Base-by-base conservation (phyloP, 371 early-diverging fungal genomes). In the Thermomucor indicae-seudaticae region DNA sequence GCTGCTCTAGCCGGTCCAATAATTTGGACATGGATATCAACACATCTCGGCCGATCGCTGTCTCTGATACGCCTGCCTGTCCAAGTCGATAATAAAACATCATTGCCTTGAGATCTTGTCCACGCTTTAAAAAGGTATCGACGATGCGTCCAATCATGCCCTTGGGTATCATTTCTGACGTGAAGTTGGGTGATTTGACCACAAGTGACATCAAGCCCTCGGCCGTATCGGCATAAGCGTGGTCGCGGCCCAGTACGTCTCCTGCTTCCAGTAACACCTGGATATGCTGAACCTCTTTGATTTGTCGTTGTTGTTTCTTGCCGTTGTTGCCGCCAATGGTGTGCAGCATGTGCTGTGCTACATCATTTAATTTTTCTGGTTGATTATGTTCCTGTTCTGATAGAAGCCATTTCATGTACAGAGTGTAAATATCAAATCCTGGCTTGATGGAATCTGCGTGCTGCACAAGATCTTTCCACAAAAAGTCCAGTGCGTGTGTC, bases 401-500 rank as follows among this genome's bases (percentile, higher is more conserved):
- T 1, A 58, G 4, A 10, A 73, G 30, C 43, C 58, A 60, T 7
- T 65, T 65, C 25, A 67, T 19, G 31, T 70, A 70, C 2, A 49
- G 56, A 3, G 61, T 62, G 23, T 63, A 70, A 2, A 70, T 37
- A 3, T 30, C 30, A 38, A 53, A 37, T 0, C 63, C 58, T 1
- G 65, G 67, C 41, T 64, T 59, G 22, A 65, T 49, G 4, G 20
- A 48, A 34, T 65, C 58, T 11, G 24, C 38, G 35, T 70, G 63
- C 16, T 58, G 40, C 27, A 55, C 31, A 12, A 68, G 45, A 31
- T 68, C 62, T 29, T 57, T 58, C 75, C 75, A 75, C 20, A 71
- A 51, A 60, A 56, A 55, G 37, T 75, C 75, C 25, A 65, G 51
- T 2, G 70, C 75, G 41, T 63, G 65, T 3, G 62, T 16, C 24